A percentile compares a stretch with the other conserved stretches of the same genome.
Evolutionary conservation across 2,329 filamentous ascomycete species (phyloP).

Genomic region (Paracoccidioides lutzii): DNA sequence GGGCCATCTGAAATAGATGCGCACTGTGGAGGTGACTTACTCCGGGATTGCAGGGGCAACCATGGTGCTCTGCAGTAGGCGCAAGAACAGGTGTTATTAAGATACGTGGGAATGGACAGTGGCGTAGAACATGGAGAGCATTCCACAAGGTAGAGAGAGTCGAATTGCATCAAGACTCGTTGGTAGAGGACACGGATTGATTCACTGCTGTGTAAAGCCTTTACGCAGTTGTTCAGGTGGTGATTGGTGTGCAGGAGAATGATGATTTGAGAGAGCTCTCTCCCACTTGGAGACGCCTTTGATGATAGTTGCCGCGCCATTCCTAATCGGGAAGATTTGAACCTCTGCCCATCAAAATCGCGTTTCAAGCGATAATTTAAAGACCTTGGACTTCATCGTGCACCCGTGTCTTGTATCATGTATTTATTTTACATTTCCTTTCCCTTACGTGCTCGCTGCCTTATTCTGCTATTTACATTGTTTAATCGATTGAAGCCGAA

Average conservation of each 20-base stretch:
- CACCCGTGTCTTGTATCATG: background rate
- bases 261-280: background rate
- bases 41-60: slow-evolving; percentile 64
- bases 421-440: background rate
- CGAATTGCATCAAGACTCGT: background rate
- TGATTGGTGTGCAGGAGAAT: background rate
- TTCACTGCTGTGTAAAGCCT: background rate
- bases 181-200: background rate
- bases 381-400: background rate
- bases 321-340: slow-evolving; percentile 6
- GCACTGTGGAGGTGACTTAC: slow-evolving; percentile 35
- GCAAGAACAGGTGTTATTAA: background rate
- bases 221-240: background rate
- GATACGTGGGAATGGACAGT: background rate
- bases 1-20: background rate
- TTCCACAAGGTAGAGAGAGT: background rate
- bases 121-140: background rate
- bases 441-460: background rate
- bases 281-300: background rate
- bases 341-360: background rate
- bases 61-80: slow-evolving; percentile 37
- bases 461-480: background rate
- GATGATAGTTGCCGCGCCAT: slow-evolving; percentile 1
- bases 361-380: background rate
- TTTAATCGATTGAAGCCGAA: background rate